Evolutionary conservation across 108 stramenopile species (phyloP), one percentile per base, ranked within the genome.

Genomic region (Cyclotella cryptica): DNA sequence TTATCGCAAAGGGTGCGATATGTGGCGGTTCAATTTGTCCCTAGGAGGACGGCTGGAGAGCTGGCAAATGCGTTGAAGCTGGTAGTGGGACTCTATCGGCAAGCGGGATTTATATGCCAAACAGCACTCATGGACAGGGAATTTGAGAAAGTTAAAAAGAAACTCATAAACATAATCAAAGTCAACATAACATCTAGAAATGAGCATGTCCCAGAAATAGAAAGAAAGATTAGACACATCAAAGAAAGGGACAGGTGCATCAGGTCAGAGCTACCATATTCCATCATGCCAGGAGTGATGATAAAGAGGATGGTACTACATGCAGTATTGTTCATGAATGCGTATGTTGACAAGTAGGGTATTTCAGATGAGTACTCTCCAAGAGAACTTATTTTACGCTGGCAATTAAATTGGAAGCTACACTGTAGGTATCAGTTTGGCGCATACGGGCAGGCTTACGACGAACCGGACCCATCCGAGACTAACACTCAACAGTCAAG

Each of bases 191-290:
- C n/a, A n/a, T n/a, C n/a, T n/a, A n/a, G n/a, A n/a, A n/a, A n/a
- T n/a, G n/a, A n/a, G n/a, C n/a, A n/a, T n/a, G n/a, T n/a, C n/a
- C n/a, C n/a, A n/a, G n/a, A n/a, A n/a, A n/a, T n/a, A n/a, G n/a
- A n/a, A n/a, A n/a, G n/a, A n/a, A n/a, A n/a, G n/a, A n/a, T n/a
- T n/a, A n/a, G 44, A 13, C 6, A 12, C 10, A 45, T 66, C 10
- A 66, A 66, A 62, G 86, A 87, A 26, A 49, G 84, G 10, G 18
- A 28, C n/a, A 28, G 87, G 59, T 52, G 60, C 15, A 78, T 52
- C 14, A 42, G 30, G 22, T 58, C 59, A 18, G 64, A 24, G 0
- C 58, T 84, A 1, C 83, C 83, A 1, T 77, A 73, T 52, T 7
- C n/a, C n/a, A n/a, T n/a, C n/a, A n/a, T n/a, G n/a, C n/a, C n/a